Base-by-base conservation (phyloP, 176 grass and related monocot species). In the Thalia dealbata region DNA sequence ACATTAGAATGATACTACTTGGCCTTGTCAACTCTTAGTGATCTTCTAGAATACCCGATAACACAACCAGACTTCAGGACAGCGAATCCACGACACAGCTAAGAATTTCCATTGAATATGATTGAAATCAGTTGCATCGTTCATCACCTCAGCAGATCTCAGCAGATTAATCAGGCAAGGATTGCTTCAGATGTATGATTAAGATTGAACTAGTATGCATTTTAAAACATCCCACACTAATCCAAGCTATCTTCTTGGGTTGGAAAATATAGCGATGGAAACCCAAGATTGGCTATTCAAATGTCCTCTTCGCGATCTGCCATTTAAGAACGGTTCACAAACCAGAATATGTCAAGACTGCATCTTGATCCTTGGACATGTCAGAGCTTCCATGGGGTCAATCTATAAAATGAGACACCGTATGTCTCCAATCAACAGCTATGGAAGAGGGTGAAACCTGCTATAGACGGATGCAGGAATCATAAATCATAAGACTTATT, bases 201-300 rank as follows among this genome's bases (percentile, higher is more conserved):
- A 85, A 92, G 89, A 65, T 42, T 87, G 73, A 89, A 92, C 89
- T 76, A 92, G 46, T 92, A 96, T 29, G 92, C 89, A 82, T 82
- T 77, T 27, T 89, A 86, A 76, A 85, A 96, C 89, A 71, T 92
- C 89, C 18, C 89, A 86, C 32, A 38, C 32, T 38, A 38, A 38
- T 38, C 32, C 3, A 38, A 2, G 3, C 32, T 55, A 92, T 96
- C 80, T 96, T 96, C 79, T 38, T 96, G 80, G 89, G 63, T 85
- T 81, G 50, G 89, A 92, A 61, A 96, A 96, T 67, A 2, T 38
- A 38, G 4, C 32, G 1, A 86, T 92, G 8, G 92, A 89, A 55
- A 85, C 58, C 73, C 89, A 82, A 81, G 92, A 87, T 89, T 96
- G 86, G 72, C 80, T 79, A 58, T 71, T 82, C 10, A 86, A 85